phyloP scores from a whole-genome alignment of 495 filamentous ascomycete genomes.

The Aspergillus mulundensis region DNA sequence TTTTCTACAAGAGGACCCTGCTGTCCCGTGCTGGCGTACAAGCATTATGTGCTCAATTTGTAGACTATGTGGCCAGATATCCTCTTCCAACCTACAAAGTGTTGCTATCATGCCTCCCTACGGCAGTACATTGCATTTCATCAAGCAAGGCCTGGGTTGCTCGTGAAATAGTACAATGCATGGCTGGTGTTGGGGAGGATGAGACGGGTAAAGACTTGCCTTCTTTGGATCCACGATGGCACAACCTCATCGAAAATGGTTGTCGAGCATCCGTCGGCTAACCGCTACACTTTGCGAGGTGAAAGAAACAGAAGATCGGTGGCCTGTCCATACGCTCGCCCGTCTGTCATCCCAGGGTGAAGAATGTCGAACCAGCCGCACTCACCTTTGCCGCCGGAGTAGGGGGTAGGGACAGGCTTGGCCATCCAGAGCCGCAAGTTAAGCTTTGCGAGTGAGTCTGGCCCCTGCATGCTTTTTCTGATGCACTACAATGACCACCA shows the following conservation, averaged over 20 bases:
- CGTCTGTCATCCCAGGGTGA: not conserved
- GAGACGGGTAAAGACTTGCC: not conserved
- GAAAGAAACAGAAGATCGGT: not conserved
- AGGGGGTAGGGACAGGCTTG: not conserved
- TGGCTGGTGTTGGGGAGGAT: not conserved
- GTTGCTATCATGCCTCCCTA: not conserved
- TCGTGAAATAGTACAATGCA: not conserved
- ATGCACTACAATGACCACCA: slow-evolving; percentile 1
- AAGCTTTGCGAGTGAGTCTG: not conserved
- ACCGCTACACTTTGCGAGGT: not conserved
- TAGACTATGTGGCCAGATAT: not conserved
- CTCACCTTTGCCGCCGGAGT: not conserved
- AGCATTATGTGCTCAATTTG: not conserved
- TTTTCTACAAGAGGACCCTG: no score
- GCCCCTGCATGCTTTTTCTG: not conserved
- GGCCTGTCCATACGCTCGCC: not conserved
- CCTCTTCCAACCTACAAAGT: not conserved
- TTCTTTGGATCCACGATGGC: not conserved
- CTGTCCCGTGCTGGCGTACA: no score
- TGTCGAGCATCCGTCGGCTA: not conserved
- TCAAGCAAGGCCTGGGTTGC: not conserved
- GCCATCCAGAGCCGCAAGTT: not conserved
- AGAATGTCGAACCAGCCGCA: not conserved
- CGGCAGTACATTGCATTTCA: not conserved
- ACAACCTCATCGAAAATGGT: not conserved